Conservation (phyloP, 805 yeast genomes). For the Starmerella bombicola region DNA sequence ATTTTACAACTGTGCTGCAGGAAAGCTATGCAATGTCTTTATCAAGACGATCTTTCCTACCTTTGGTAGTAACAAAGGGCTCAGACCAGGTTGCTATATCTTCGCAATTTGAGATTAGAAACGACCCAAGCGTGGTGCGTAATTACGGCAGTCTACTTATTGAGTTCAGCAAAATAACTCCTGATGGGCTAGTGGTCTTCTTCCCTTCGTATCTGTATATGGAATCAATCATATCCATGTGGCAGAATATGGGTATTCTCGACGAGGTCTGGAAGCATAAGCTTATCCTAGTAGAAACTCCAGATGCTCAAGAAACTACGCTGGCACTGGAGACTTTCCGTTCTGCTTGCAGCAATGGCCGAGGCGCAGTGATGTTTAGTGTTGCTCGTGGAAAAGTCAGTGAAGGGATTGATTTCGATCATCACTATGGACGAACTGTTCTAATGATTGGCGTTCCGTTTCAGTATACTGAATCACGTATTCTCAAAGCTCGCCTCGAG, state of each 20-base stretch:
- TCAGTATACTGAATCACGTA: constrained; percentile 95
- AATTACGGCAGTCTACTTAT: constrained; percentile 87
- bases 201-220: constrained; percentile 93
- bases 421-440: constrained; percentile 94
- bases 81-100: constrained; percentile 96
- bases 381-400: constrained; percentile 99
- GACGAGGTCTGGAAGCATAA: constrained; percentile 99
- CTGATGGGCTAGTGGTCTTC: constrained; percentile 96
- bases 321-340: constrained; percentile 90
- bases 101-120: constrained; percentile 90
- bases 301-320: constrained; percentile 97
- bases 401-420: constrained; percentile 98
- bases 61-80: constrained; percentile 93
- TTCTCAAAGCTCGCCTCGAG: constrained; percentile 86
- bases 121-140: constrained; percentile 94
- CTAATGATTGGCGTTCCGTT: constrained; percentile 98
- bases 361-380: constrained; percentile 91
- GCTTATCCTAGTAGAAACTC: constrained; percentile 89
- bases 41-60: constrained; percentile 82
- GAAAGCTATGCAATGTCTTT: constrained; percentile 94
- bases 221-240: constrained; percentile 96
- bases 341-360: constrained; percentile 91
- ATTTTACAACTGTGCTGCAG: constrained; percentile 84
- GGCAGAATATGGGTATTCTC: constrained; percentile 97
- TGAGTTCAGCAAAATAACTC: constrained; percentile 89